Evolutionary conservation across 768 basidiomycete species (phyloP), one percentile per base, ranked within the genome.

Genomic region (Pholiota microspora): DNA sequence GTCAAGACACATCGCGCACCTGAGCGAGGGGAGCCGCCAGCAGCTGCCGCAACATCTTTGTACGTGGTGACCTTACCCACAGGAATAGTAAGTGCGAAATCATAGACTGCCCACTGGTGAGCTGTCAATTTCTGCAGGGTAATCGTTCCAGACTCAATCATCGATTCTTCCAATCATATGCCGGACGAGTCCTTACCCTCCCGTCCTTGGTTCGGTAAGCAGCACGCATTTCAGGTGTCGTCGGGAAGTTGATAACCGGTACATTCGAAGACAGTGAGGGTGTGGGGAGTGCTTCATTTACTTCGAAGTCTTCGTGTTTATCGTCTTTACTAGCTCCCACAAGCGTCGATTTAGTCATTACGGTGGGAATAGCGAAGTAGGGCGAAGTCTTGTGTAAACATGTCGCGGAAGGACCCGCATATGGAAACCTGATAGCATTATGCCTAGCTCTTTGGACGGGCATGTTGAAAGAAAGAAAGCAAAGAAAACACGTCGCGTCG

Each of bases 21-120:
- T 59, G 85, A 84, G 15, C 84, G 82, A 27, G 85, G 81, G 4
- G 84, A 86, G 9, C 84, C 84, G 1, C 83, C 81, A 2, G 83
- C 68, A 6, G 76, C 76, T 1, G 62, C 55, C 29, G 77, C 77
- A 16, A 86, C 70, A 23, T 77, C 72, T 55, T 83, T 83, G 59
- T 85, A 85, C 0, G 83, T 85, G 18, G 75, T 74, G 1, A 86
- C 79, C 36, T 72, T 77, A 1, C 83, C 83, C 0, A 46, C 58
- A 0, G 83, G 83, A 23, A 85, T 80, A 0, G 68, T 75, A 35
- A 67, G 61, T 4, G 73, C 63, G 54, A 77, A 77, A 61, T 86
- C 84, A 50, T 85, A 86, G 0, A 85, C 81, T 8, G 73, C 77
- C 84, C 83, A 86, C 56, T 80, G 81, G 62, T 84, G 76, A 2